phyloP scores from a whole-genome alignment of 2,329 filamentous ascomycete genomes.

The Ceratocystis albifundus region DNA sequence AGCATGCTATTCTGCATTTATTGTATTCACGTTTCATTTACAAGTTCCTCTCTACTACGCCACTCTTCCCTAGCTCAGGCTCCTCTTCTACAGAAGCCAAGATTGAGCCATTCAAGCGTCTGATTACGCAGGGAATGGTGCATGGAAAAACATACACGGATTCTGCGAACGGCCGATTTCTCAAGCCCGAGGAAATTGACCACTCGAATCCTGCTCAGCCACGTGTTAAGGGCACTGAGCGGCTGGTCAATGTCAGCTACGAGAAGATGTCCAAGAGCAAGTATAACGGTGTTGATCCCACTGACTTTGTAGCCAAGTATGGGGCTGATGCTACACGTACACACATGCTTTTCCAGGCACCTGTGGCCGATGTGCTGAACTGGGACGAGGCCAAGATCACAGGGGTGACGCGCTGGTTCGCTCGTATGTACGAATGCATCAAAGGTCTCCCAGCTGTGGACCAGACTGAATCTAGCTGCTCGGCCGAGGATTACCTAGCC shows the following conservation, averaged over 20 bases:
- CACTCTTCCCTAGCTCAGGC: conserved; percentile 35
- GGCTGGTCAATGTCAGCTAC: conserved; percentile 50
- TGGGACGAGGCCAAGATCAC: conserved; percentile 79
- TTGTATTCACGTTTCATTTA: conserved; percentile 84
- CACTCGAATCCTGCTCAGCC: conserved; percentile 45
- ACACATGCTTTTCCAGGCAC: conserved; percentile 81
- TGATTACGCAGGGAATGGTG: conserved; percentile 87
- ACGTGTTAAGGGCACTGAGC: conserved; percentile 49
- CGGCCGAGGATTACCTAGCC: conserved; percentile 32
- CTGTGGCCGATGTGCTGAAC: conserved; percentile 69
- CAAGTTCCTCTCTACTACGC: conserved; percentile 60
- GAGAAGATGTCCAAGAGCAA: conserved; percentile 97
- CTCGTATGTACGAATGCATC: conserved; percentile 45
- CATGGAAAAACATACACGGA: conserved; percentile 75
- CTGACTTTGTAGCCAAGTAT: conserved; percentile 56
- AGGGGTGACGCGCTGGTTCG: conserved; percentile 71
- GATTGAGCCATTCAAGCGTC: conserved; percentile 64
- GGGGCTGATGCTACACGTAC: conserved; percentile 76
- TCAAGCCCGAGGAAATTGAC: conserved; percentile 65
- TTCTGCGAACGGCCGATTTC: conserved; percentile 60
- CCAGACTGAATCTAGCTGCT: neutral
- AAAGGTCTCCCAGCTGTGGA: neutral
- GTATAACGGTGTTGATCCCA: conserved; percentile 79
- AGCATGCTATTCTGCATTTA: conserved; percentile 82
- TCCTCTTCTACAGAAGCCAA: conserved; percentile 29